Evolutionary conservation across 108 stramenopile species (phyloP).

Genomic region (Chaetoceros tenuissimus): DNA sequence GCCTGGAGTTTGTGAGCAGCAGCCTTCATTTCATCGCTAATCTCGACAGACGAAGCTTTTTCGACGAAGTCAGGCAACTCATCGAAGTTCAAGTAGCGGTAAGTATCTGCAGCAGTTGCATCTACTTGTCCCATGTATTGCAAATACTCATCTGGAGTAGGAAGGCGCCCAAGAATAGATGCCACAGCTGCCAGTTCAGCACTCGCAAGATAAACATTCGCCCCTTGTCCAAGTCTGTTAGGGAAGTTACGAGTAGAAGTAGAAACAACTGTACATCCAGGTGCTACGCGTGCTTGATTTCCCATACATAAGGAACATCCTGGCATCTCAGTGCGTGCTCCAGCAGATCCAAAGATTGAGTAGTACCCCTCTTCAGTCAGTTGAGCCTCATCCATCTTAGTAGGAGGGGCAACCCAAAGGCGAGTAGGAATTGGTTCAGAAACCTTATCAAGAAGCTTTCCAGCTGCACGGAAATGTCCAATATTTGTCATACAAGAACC

Average conservation of each 20-base stretch:
- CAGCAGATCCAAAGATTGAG: constrained; percentile 86
- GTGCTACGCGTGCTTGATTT: constrained; percentile 93
- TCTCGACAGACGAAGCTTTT: constrained; percentile 69
- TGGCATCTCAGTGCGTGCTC: constrained; percentile 94
- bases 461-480: constrained; percentile 96
- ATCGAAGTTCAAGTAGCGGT: constrained; percentile 95
- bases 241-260: constrained; percentile 96
- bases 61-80: constrained; percentile 83
- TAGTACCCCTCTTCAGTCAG: constrained; percentile 94
- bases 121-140: constrained; percentile 72
- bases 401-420: constrained; percentile 92
- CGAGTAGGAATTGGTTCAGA: constrained; percentile 73
- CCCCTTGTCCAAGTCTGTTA: constrained; percentile 93
- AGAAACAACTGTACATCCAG: constrained; percentile 85
- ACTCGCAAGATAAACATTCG: constrained; percentile 88
- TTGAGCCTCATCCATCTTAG: constrained; percentile 96
- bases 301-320: constrained; percentile 97
- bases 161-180: constrained; percentile 77
- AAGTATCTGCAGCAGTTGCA: constrained; percentile 85
- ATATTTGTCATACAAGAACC: constrained; percentile 97
- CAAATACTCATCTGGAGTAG: constrained; percentile 84
- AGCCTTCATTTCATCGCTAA: constrained; percentile 81
- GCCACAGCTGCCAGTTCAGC: constrained; percentile 91
- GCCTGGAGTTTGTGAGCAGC: constrained; percentile 64
- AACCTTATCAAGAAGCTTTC: constrained; percentile 75